Percentiles rank a stretch among this genome's conserved stretches.
These are phyloP conservation scores for Ophiocordyceps unilateralis DNA, from an alignment of 2,329 filamentous ascomycete genomes.

Conservation along the genomic window DNA sequence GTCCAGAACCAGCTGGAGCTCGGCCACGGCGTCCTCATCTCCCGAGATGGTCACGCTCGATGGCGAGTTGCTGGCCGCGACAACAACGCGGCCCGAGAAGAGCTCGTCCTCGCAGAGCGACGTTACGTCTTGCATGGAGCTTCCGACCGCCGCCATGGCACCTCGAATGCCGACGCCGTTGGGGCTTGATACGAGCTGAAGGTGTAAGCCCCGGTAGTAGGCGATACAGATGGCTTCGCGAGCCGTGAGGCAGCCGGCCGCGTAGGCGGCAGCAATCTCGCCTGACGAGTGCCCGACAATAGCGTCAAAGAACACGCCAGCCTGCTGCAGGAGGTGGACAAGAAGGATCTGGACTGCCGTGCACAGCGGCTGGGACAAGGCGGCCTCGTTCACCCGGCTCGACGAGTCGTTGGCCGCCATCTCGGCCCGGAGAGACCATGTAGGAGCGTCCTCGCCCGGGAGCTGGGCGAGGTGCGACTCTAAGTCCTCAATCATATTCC, in stretches of 20 bases:
- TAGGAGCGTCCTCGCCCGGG: neutral
- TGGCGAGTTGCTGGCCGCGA: constrained; percentile 10
- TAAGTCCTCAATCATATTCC: too few relatives aligned
- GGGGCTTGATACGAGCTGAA: neutral
- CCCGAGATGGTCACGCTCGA: constrained; percentile 12
- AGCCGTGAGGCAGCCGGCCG: constrained; percentile 17
- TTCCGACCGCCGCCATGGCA: constrained; percentile 8
- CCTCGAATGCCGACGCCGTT: neutral
- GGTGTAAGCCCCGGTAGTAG: constrained; percentile 1
- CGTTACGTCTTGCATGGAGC: constrained; percentile 6
- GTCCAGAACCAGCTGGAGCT: constrained; percentile 7
- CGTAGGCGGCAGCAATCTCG: constrained; percentile 25
- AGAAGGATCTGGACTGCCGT: constrained; percentile 23
- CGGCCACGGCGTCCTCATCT: constrained; percentile 10
- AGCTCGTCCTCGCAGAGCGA: neutral
- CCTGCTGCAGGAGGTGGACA: constrained; percentile 15
- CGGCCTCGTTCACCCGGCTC: constrained; percentile 7
- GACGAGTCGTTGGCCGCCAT: constrained; percentile 12
- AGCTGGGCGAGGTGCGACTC: too few relatives aligned
- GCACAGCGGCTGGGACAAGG: constrained; percentile 18
- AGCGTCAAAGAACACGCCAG: constrained; percentile 16
- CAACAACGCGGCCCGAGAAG: constrained; percentile 7
- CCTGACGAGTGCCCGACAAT: constrained; percentile 25
- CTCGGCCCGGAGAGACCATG: constrained; percentile 13
- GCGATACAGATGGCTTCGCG: constrained; percentile 6